Percentiles rank a stretch among this genome's conserved stretches.
phyloP scores from a whole-genome alignment of 768 basidiomycete genomes.

The Rhodotorula toruloides region DNA sequence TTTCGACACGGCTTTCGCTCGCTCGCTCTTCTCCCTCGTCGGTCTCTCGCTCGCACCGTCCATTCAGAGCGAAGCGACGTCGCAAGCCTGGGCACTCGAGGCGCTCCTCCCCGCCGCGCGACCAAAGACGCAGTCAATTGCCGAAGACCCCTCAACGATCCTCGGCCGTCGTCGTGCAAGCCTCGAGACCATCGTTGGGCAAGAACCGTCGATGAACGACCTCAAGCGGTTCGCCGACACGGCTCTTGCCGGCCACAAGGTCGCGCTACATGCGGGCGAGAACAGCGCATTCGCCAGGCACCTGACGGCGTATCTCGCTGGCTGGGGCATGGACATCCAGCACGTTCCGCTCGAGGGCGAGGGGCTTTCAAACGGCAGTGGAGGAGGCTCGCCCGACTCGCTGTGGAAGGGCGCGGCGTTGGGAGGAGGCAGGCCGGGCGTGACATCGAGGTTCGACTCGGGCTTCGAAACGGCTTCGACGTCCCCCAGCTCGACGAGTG shows the following conservation, averaged over 20 bases:
- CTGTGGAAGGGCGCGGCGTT: background rate
- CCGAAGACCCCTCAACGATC: constrained; percentile 26
- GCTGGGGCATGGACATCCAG: constrained; percentile 91
- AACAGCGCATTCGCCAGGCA: constrained; percentile 85
- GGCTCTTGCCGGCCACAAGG: constrained; percentile 69
- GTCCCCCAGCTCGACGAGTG: background rate
- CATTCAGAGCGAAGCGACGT: background rate
- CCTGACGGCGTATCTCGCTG: constrained; percentile 82
- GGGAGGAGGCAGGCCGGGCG: background rate
- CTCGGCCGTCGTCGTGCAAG: constrained; percentile 28
- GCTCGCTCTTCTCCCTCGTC: constrained; percentile 21
- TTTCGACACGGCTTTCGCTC: constrained; percentile 17
- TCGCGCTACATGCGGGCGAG: constrained; percentile 76
- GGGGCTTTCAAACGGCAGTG: background rate
- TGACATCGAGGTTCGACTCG: constrained; percentile 36
- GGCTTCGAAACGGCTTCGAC: constrained; percentile 33
- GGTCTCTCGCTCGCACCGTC: constrained; percentile 2
- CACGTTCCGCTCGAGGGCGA: constrained; percentile 53
- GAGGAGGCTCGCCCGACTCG: background rate
- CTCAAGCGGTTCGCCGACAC: constrained; percentile 72
- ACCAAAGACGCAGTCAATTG: constrained; percentile 17
- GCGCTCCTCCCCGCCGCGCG: constrained; percentile 24
- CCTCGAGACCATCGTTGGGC: constrained; percentile 24
- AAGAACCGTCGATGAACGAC: constrained; percentile 70
- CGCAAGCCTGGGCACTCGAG: constrained; percentile 26